Conservation (phyloP, 306 rosid species). For the Rubus parviflorus region DNA sequence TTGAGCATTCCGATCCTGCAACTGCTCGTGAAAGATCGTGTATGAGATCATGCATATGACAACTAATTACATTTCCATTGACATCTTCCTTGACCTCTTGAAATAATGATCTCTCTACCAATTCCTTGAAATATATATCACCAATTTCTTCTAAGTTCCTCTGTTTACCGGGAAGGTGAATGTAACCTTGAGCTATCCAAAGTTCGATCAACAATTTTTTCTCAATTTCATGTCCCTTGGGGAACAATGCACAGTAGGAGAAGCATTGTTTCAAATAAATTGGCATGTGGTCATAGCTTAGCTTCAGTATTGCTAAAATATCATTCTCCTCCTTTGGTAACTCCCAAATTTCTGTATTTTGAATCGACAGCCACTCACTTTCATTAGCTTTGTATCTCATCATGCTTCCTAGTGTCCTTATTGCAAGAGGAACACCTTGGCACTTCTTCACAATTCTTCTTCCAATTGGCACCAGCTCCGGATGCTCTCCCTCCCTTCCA, state of each 20-base stretch:
- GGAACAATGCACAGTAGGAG: neutral
- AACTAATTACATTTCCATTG: neutral
- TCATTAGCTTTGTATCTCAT: neutral
- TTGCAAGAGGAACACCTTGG: conserved; percentile 1
- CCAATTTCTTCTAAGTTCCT: neutral
- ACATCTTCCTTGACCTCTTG: neutral
- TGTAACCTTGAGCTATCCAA: conserved; percentile 5
- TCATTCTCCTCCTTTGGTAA: neutral
- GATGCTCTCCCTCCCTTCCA: conserved; percentile 3
- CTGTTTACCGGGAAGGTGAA: neutral
- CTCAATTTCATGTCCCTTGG: neutral
- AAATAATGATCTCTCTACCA: neutral
- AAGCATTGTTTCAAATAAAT: conserved; percentile 5
- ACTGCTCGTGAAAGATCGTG: neutral
- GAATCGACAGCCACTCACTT: neutral
- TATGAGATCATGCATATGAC: neutral
- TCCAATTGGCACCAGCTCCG: neutral
- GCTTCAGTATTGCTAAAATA: neutral
- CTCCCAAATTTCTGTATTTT: conserved; percentile 1
- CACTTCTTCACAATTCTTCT: conserved; percentile 2
- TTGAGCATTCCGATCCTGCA: neutral
- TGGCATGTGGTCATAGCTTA: conserved; percentile 7
- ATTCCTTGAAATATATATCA: neutral
- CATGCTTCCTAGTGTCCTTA: neutral
- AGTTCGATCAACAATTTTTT: neutral